Base-by-base conservation (phyloP, 2,329 filamentous ascomycete species). In the Furcasterigmium furcatum region DNA sequence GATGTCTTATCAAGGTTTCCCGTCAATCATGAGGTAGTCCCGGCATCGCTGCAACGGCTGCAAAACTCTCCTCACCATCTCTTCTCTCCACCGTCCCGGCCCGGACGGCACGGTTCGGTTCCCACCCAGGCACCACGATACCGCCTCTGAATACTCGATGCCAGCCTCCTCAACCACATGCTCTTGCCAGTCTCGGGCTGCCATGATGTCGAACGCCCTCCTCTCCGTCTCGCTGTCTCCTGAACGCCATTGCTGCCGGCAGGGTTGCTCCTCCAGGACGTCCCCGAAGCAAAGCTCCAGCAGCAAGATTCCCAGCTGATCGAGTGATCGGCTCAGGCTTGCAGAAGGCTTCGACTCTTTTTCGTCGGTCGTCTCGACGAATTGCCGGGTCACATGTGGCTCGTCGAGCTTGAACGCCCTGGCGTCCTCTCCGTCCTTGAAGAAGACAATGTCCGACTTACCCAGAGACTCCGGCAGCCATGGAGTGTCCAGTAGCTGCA, bases 221-320 rank as follows among this genome's bases (percentile, higher is more conserved):
- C 24, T 35, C n/a, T n/a, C n/a, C n/a, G n/a, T n/a, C n/a, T n/a
- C n/a, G n/a, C n/a, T n/a, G n/a, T n/a, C n/a, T n/a, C n/a, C n/a
- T n/a, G n/a, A n/a, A n/a, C n/a, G n/a, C n/a, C 77, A 79, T 61
- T 62, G 71, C 53, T 58, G 79, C 55, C 58, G 66, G 38, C 34
- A 46, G 3, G 38, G 12, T 32, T 46, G 44, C 16, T 38, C 29
- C 18, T 42, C 44, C 10, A 46, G 44, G 3, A 32, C n/a, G n/a
- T 29, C 34, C 2, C 44, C 30, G 18, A 46, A 46, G 14, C 32
- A 43, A 13, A 46, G 44, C 30, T 46, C 44, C 13, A 43, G 35
- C n/a, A 46, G 13, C 9, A 46, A 20, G 14, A 43, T 43, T 14
- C 39, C 44, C 9, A 46, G 16, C 9, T 38, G 30, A 4, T 38